phyloP scores from a whole-genome alignment of 75 land plant genomes.

The Selaginella moellendorffii region DNA sequence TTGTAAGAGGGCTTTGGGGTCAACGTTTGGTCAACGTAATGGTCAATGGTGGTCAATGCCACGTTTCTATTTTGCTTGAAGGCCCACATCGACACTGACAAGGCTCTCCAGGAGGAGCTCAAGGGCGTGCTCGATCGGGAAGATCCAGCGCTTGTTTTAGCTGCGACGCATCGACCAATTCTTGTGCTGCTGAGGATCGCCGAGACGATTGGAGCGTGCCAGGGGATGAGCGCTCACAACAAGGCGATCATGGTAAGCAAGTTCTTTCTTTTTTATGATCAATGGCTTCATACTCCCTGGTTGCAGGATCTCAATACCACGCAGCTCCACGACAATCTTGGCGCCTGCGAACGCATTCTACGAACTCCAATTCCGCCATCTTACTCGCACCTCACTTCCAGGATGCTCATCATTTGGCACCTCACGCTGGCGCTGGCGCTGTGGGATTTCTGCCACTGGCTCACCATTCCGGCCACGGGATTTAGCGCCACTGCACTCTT shows the following conservation, averaged over 20 bases:
- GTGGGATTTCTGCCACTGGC: neutral
- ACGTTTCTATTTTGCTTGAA: too few relatives aligned
- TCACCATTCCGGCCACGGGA: neutral
- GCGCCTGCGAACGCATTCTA: neutral
- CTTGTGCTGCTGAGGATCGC: neutral
- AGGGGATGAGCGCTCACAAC: too few relatives aligned
- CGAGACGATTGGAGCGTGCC: neutral
- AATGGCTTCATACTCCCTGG: too few relatives aligned
- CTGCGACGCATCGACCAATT: neutral
- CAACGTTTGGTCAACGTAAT: too few relatives aligned
- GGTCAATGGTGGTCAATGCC: too few relatives aligned
- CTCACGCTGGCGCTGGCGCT: neutral
- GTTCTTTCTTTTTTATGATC: too few relatives aligned
- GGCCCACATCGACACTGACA: too few relatives aligned
- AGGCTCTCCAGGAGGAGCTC: too few relatives aligned
- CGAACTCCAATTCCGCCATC: neutral
- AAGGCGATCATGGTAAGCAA: too few relatives aligned
- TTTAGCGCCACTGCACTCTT: neutral
- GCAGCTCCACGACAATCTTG: neutral
- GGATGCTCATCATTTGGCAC: neutral
- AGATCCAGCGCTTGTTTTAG: too few relatives aligned
- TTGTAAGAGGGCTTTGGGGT: too few relatives aligned
- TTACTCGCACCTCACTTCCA: neutral
- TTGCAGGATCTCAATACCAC: neutral
- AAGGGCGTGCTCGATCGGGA: too few relatives aligned